A percentile compares a stretch with the other conserved stretches of the same genome.
These are phyloP conservation scores for Geotrichum macrosporum DNA, from an alignment of 1,139 yeast species.

Conservation along the genomic window DNA sequence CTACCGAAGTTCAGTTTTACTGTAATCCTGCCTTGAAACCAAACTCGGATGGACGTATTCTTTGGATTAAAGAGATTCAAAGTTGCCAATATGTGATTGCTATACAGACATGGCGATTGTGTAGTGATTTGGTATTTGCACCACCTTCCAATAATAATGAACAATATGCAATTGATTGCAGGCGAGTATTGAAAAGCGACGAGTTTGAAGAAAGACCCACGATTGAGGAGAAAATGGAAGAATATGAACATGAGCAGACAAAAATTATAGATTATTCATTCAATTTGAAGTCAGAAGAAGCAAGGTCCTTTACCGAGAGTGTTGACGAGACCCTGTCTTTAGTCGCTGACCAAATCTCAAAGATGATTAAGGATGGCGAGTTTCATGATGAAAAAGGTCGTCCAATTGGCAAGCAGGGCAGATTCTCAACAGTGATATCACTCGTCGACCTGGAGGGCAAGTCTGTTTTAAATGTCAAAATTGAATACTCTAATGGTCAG, in stretches of 20 bases:
- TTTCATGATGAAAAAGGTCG: slow-evolving; percentile 21
- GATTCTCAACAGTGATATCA: slow-evolving; percentile 25
- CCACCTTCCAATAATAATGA: slow-evolving; percentile 44
- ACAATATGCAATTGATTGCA: slow-evolving; percentile 45
- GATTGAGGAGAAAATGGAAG: no score
- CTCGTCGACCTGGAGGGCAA: slow-evolving; percentile 25
- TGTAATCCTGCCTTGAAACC: slow-evolving; percentile 49
- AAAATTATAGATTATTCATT: no score
- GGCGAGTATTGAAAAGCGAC: slow-evolving; percentile 30
- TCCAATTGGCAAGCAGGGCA: slow-evolving; percentile 22
- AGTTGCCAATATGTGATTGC: slow-evolving; percentile 68
- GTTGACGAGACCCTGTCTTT: slow-evolving; percentile 20
- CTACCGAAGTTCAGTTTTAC: slow-evolving; percentile 58
- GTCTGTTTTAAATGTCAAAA: slow-evolving; percentile 23
- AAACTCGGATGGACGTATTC: slow-evolving; percentile 38
- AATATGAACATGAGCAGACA: no score
- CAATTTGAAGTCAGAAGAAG: neutral
- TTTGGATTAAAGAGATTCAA: slow-evolving; percentile 55
- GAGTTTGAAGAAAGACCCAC: no score
- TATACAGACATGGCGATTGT: slow-evolving; percentile 55
- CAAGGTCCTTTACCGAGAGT: slow-evolving; percentile 15
- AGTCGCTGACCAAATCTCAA: neutral
- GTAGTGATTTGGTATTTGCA: slow-evolving; percentile 49
- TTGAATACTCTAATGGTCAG: slow-evolving; percentile 23
- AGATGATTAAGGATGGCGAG: slow-evolving; percentile 10